Conservation (phyloP, 345 rosid species). For the Viola odorata region DNA sequence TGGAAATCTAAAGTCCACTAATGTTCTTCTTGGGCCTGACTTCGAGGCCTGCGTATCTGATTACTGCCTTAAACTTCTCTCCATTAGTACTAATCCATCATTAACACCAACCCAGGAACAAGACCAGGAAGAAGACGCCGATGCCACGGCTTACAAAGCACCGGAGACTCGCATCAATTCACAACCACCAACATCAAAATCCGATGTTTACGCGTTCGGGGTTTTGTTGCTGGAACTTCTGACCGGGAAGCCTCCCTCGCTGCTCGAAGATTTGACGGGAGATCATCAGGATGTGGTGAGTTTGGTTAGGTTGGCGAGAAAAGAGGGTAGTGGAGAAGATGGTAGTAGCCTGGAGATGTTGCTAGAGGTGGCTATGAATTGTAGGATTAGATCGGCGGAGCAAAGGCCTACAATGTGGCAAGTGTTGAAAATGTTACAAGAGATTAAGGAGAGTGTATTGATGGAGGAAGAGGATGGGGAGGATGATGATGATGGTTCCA, state of each 20-base stretch:
- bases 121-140: conserved; percentile 26
- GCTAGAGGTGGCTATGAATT: conserved; percentile 62
- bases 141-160: conserved; percentile 41
- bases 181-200: conserved; percentile 45
- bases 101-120: too few relatives aligned
- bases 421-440: conserved; percentile 84
- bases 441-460: conserved; percentile 65
- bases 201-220: conserved; percentile 76
- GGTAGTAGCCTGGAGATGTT: conserved; percentile 66
- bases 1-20: conserved; percentile 81
- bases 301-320: conserved; percentile 63
- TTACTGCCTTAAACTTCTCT: conserved; percentile 64
- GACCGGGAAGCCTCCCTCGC: conserved; percentile 67
- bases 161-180: conserved; percentile 44
- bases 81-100: conserved; percentile 8
- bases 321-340: conserved; percentile 42
- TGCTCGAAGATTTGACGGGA: conserved; percentile 30
- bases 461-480: conserved; percentile 54
- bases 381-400: conserved; percentile 60
- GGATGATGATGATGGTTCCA: too few relatives aligned
- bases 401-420: conserved; percentile 99
- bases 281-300: conserved; percentile 34
- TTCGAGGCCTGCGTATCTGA: conserved; percentile 82
- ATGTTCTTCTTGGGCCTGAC: conserved; percentile 80
- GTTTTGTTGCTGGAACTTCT: conserved; percentile 70